These are phyloP conservation scores for Meira nashicola DNA, from an alignment of 1,284 basidiomycete species.

Conservation along the genomic window DNA sequence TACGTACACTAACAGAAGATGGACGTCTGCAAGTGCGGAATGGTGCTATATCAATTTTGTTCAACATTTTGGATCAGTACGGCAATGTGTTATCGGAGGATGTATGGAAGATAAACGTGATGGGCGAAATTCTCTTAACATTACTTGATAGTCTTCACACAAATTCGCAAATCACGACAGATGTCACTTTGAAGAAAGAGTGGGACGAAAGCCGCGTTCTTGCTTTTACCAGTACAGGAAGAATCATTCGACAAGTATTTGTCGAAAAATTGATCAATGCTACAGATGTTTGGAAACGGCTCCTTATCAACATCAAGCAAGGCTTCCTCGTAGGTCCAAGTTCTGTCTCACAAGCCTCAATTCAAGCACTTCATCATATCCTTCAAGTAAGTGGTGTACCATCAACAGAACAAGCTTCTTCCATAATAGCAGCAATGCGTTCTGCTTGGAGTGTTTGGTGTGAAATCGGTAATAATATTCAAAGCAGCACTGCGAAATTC, in stretches of 20 bases:
- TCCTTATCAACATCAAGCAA: conserved; percentile 57
- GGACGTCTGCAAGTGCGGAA: conserved; percentile 78
- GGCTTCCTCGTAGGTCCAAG: conserved; percentile 37
- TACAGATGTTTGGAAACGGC: conserved; percentile 59
- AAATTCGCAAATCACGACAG: conserved; percentile 1
- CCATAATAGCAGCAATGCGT: neutral
- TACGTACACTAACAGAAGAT: conserved; percentile 77
- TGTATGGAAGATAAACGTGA: conserved; percentile 65
- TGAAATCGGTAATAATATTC: conserved; percentile 20
- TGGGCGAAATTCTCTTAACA: conserved; percentile 77
- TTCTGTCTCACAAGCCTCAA: conserved; percentile 31
- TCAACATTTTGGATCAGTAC: conserved; percentile 87
- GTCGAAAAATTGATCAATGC: conserved; percentile 68
- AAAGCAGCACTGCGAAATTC: conserved; percentile 57
- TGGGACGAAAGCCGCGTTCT: conserved; percentile 87
- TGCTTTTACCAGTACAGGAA: conserved; percentile 75
- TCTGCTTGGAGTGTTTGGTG: conserved; percentile 14
- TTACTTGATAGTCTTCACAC: conserved; percentile 61
- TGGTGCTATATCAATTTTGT: conserved; percentile 89
- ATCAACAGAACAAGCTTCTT: neutral
- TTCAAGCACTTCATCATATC: conserved; percentile 56
- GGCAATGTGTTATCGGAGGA: conserved; percentile 71
- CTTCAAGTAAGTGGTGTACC: conserved; percentile 63
- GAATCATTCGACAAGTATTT: conserved; percentile 75
- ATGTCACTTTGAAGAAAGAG: conserved; percentile 58